Evolutionary conservation across 257 asterid genomes (phyloP), one percentile per base, ranked within the genome.

Genomic region (Solanum appendiculatum): DNA sequence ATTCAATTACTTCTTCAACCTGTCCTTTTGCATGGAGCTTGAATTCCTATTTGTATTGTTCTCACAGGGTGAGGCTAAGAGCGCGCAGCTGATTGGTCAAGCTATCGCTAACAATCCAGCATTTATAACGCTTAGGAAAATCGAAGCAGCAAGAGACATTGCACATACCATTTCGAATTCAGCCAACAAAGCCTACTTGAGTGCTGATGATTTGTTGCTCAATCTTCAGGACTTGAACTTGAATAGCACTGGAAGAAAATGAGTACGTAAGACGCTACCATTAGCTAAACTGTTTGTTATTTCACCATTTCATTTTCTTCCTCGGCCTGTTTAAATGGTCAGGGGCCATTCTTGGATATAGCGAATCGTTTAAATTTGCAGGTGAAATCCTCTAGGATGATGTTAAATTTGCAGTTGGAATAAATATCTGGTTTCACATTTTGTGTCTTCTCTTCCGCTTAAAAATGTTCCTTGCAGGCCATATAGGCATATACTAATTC

Each of bases 51-150:
- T 10, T 87, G 18, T 13, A 20, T 44, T 84, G 84, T 51, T 60
- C 68, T 29, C 36, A 80, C 95, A 96, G 99, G 99, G 99, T 88
- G 98, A 96, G 91, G 99, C 98, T 72, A 95, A 92, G 94, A 96
- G 99, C 90, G 99, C 98, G 21, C 95, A 93, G 88, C 89, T 96
- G 93, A 96, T 95, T 56, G 99, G 99, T 86, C 93, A 94, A 93
- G 97, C 98, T n/a, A 96, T 96, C 31, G 88, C 99, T 82, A 94
- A 91, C 92, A 95, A 95, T 83, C 98, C 98, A 7, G 98, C 98
- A 13, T 96, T 95, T 81, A 93, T 94, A 81, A 95, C 98, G 2
- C 94, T 96, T 31, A 92, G 99, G 95, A 93, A 93, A 89, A 96
- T 96, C 11, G 99, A 96, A 90, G 99, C 98, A 63, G 95, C 98